phyloP scores from a whole-genome alignment of 2,329 filamentous ascomycete species.

The Tolypocladium guangdongense region DNA sequence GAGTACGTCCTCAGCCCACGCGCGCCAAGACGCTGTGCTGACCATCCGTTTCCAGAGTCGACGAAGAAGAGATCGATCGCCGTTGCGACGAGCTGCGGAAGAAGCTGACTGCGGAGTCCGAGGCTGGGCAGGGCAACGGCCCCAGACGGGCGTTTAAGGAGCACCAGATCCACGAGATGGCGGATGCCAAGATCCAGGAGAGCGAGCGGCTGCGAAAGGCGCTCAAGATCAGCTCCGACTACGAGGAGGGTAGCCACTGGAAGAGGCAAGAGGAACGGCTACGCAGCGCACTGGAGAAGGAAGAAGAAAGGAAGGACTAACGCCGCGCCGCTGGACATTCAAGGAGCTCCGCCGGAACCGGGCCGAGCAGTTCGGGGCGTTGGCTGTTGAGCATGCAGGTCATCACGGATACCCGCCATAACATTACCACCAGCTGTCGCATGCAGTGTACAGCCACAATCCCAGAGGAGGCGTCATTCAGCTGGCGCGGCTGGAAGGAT shows the following conservation, averaged over 20 bases:
- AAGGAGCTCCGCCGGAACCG: background rate
- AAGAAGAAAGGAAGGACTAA: conserved; percentile 13
- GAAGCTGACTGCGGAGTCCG: conserved; percentile 28
- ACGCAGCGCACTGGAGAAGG: conserved; percentile 31
- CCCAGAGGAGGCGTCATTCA: background rate
- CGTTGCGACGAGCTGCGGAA: conserved; percentile 30
- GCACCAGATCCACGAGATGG: conserved; percentile 93
- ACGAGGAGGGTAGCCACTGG: conserved; percentile 81
- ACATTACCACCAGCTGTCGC: background rate
- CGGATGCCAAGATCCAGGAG: conserved; percentile 92
- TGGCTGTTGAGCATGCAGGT: background rate
- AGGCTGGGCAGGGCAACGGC: conserved; percentile 20
- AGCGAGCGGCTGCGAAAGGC: conserved; percentile 80
- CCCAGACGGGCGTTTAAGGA: conserved; percentile 58
- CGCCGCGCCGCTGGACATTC: background rate
- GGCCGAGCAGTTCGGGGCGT: background rate
- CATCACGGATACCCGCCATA: too few relatives aligned
- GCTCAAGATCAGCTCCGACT: conserved; percentile 75
- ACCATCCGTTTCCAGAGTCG: conserved; percentile 39
- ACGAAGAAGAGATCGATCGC: conserved; percentile 85
- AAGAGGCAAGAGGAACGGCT: conserved; percentile 66
- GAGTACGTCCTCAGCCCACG: conserved; percentile 37
- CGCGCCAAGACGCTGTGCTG: background rate
- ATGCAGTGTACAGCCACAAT: background rate
- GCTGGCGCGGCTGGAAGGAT: background rate